Evolutionary conservation across 2,329 filamentous ascomycete species (phyloP), one percentile per base, ranked within the genome.

Genomic region (Beauveria australis): DNA sequence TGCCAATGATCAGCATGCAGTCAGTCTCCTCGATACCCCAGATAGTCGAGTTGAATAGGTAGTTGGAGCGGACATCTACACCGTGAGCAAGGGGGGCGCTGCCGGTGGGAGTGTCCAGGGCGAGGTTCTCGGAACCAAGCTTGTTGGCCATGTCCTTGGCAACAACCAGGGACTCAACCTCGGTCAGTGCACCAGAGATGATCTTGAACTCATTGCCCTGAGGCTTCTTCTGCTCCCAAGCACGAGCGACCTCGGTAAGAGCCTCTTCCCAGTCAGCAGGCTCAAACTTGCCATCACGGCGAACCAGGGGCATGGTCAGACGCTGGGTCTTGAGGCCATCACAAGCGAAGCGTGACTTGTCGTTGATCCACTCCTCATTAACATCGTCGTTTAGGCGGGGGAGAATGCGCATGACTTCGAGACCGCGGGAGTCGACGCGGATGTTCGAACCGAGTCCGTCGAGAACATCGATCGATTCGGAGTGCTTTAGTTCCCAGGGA

Each of bases 351-450:
- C 94, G 87, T 46, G 91, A 88, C 83, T 97, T 99, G 80, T 99
- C 94, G 76, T 97, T 94, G 75, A 99, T 97, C 94, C 94, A 99
- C 76, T 99, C 94, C 79, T 99, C 94, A 75, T 99, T 99, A 69
- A 99, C 86, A 69, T 97, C 92, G 72, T 99, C 94, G 74, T 99
- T 99, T 63, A 99, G 82, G 69, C 94, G 86, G 62, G 94, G 94
- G 18, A 97, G 73, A 63, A 99, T 83, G 68, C 94, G 88, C 92
- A 99, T 96, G 56, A 99, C 93, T 78, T 97, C 92, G 66, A 97
- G 81, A 62, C 94, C 94, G 70, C 94, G 87, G 61, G 92, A 89
- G 76, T 99, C 94, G 49, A 97, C 87, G 49, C 94, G 88, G 69
- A 99, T 95, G 74, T 95, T 96, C 62, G 93, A 97, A 63, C 94